phyloP scores from a whole-genome alignment of 768 basidiomycete species.

The Boletus tylopilopsis region DNA sequence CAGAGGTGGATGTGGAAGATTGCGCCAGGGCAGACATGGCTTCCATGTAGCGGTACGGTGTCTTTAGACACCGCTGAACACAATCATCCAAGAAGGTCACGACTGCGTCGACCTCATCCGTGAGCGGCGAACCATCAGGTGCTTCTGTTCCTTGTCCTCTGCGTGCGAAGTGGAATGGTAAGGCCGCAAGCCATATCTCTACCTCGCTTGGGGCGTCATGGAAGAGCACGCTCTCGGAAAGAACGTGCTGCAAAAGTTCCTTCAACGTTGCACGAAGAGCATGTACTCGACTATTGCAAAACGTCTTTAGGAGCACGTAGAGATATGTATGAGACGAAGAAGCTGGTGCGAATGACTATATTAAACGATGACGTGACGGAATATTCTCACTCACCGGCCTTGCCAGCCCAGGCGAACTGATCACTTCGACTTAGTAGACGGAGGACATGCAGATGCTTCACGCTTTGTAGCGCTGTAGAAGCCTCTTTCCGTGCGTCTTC shows the following conservation, averaged over 20 bases:
- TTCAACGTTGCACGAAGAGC: conserved; percentile 51
- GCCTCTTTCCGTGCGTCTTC: conserved; percentile 15
- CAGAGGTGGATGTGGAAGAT: conserved; percentile 5
- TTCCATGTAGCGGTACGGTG: conserved; percentile 85
- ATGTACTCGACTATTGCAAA: conserved; percentile 45
- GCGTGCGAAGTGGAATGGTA: conserved; percentile 43
- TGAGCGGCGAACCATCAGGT: conserved; percentile 50
- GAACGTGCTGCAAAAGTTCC: conserved; percentile 57
- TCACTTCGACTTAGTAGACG: conserved; percentile 71
- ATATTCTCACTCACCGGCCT: conserved; percentile 51
- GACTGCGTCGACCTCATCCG: conserved; percentile 54
- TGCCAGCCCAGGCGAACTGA: conserved; percentile 75
- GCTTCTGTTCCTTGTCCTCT: conserved; percentile 37
- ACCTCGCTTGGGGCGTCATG: conserved; percentile 73
- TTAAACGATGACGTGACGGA: neutral
- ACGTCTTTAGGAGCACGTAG: conserved; percentile 65
- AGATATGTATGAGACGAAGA: conserved; percentile 61
- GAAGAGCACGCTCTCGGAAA: conserved; percentile 74
- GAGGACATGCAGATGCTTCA: conserved; percentile 75
- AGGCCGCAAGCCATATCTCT: conserved; percentile 63
- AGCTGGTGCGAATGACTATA: conserved; percentile 23
- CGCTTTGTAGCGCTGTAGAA: conserved; percentile 39
- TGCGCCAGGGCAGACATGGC: conserved; percentile 42
- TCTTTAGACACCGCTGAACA: conserved; percentile 73
- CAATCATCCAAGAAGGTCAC: conserved; percentile 83